A percentile compares a stretch with the other conserved stretches of the same genome.
These are phyloP conservation scores for Cercospora zeae-maydis DNA, from an alignment of 2,329 filamentous ascomycete genomes.

Conservation along the genomic window DNA sequence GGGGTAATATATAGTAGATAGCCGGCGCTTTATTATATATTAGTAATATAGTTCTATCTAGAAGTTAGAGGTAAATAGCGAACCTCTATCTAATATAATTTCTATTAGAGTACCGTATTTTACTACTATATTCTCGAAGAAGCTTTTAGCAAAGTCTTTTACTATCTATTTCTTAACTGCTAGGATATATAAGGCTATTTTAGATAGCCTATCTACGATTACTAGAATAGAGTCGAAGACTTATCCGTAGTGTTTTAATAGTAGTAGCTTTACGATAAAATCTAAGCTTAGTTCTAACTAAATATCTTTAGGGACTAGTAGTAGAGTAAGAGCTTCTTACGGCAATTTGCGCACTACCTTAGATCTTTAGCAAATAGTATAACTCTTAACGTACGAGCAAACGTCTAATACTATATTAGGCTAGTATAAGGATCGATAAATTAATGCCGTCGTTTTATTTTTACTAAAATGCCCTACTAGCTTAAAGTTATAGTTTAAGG, in stretches of 20 bases:
- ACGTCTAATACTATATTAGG: not conserved
- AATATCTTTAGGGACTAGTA: not conserved
- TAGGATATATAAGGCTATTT: constrained; percentile 19
- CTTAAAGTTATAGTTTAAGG: constrained; percentile 2
- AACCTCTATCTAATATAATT: constrained; percentile 21
- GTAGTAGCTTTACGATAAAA: constrained; percentile 14
- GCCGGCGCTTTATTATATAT: constrained; percentile 2
- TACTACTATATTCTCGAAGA: not conserved
- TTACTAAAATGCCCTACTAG: constrained; percentile 7
- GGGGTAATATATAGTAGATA: constrained; percentile 10
- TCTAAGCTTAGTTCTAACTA: constrained; percentile 13
- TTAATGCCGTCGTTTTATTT: not conserved
- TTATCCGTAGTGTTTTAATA: not conserved
- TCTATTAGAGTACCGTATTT: not conserved
- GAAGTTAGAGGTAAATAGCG: constrained; percentile 24
- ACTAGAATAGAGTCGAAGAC: constrained; percentile 24
- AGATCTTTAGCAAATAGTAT: not conserved
- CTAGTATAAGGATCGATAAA: not conserved
- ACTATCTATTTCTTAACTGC: not conserved
- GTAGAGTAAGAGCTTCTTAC: not conserved
- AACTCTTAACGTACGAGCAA: not conserved
- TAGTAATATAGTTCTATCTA: constrained; percentile 17
- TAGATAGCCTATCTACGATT: constrained; percentile 27
- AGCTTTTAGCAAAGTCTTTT: not conserved
- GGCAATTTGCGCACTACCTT: not conserved